Evolutionary conservation across 163 green algal species (phyloP), one percentile per base, ranked within the genome.

Genomic region (Smithsoniella earleae): DNA sequence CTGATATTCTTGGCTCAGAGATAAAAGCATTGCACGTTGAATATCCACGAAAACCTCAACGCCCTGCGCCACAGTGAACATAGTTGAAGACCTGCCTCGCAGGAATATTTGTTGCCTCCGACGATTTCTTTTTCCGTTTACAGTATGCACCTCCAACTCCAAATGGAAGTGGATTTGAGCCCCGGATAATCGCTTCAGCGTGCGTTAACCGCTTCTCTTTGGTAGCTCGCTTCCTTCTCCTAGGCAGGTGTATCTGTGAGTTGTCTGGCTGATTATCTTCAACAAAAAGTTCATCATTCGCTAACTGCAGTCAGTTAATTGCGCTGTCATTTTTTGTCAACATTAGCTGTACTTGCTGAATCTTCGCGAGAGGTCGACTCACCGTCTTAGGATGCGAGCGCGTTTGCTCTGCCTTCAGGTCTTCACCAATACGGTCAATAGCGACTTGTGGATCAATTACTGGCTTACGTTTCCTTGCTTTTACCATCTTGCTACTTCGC

Each of bases 221-320:
- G 10, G 58, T 40, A 45, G 58, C 58, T n/a, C 58, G 58, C 58
- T 69, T 69, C 20, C 6, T 3, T 30, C 18, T 1, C 40, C 10
- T 33, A 45, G 58, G 58, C 58, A 69, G 58, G n/a, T 38, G n/a
- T 30, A 69, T 69, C 31, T 45, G 58, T 43, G 58, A 30, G 58
- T 69, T 45, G 58, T 69, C 58, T 43, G 58, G 58, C 25, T 69
- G 58, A 4, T 30, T 69, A 31, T 69, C 58, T 13, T 69, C 58
- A 34, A 69, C 20, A 38, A 69, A 69, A 30, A 69, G 25, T 25
- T 36, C 34, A 43, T 36, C 6, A 69, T 69, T 33, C n/a, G 38
- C 58, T 45, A 69, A 31, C 58, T 69, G 25, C 58, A 65, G 31
- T 27, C 52, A 30, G 44, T 20, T 25, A 20, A 54, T n/a, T n/a